A percentile compares a stretch with the other conserved stretches of the same genome.
Conservation (phyloP, 768 basidiomycete genomes). For the Favolaschia claudopus region DNA sequence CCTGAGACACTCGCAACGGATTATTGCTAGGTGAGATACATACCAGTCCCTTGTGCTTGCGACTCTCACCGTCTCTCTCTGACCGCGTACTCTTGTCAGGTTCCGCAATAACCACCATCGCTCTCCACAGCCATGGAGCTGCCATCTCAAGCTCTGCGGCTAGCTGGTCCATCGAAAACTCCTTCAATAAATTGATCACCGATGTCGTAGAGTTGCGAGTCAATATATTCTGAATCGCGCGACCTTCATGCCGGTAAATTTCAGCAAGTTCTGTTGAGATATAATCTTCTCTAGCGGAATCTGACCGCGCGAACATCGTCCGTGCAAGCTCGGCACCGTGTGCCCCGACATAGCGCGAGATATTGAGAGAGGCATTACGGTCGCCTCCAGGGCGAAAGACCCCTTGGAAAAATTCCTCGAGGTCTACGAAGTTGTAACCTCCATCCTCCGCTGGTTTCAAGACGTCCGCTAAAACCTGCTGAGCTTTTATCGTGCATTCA, state of each 20-base stretch:
- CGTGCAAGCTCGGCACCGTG: neutral
- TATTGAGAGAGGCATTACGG: neutral
- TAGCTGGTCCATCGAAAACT: constrained; percentile 5
- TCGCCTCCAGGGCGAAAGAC: neutral
- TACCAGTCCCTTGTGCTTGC: neutral
- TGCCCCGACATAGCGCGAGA: neutral
- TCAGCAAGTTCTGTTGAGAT: neutral
- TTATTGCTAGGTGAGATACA: neutral
- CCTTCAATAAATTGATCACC: neutral
- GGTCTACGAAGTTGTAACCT: neutral
- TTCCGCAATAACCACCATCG: neutral
- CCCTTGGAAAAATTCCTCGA: neutral
- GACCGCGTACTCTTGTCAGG: neutral
- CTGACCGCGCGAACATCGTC: neutral
- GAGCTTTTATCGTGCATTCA: neutral
- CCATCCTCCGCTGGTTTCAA: neutral
- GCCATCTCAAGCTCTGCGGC: neutral
- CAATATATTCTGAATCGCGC: neutral
- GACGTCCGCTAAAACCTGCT: neutral
- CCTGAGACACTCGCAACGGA: neutral
- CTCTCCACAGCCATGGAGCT: constrained; percentile 2
- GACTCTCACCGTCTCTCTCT: neutral
- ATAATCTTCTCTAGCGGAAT: neutral
- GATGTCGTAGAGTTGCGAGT: neutral
- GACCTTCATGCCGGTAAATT: constrained; percentile 7